Base-by-base conservation (phyloP, 352 stramenopile genomes). In the Nothophytophthora sp. region DNA sequence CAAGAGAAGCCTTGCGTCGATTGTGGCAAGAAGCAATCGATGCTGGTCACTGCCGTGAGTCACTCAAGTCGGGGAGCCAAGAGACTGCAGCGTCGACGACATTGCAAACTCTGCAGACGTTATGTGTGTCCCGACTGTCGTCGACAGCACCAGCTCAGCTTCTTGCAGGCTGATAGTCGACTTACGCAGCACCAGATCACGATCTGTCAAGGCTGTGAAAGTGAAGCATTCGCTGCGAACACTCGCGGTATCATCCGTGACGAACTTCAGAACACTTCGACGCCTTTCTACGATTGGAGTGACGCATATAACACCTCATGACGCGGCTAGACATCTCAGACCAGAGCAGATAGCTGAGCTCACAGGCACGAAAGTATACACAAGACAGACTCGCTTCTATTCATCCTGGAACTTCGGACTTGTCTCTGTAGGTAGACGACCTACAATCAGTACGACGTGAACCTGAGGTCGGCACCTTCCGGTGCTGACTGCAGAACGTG, bases 401-500 rank as follows among this genome's bases (percentile, higher is more conserved):
- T 38, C 15, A 6, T 40, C 34, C 24, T 12, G 9, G 20, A 25
- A 19, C 34, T 40, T 19, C 18, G 30, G 18, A 42, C 15, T 42
- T 15, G 10, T 22, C 7, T 15, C 16, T 9, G 11, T 43, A 2
- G 16, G 9, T 43, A 10, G 13, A 25, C 8, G 13, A 28, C 5
- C 19, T 16, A 5, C 18, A 15, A 6, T 59, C 16, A 70, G 35
- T 70, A 73, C 29, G 50, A 59, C 9, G 76, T 79, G 46, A 88
- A 88, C 38, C 66, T 79, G 39, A 90, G 45, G 42, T 85, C 53
- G 4, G 73, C 72, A 19, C 60, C 71, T 8, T 50, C 9, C 0
- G 74, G 76, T 13, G 76, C 72, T 10, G 74, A 75, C 30, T 56
- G 40, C 9, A 77, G 62, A 27, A 90, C 69, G 58, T 88, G 79